phyloP scores from a whole-genome alignment of 140 eudicot species.

The Erigeron philadelphicus region DNA sequence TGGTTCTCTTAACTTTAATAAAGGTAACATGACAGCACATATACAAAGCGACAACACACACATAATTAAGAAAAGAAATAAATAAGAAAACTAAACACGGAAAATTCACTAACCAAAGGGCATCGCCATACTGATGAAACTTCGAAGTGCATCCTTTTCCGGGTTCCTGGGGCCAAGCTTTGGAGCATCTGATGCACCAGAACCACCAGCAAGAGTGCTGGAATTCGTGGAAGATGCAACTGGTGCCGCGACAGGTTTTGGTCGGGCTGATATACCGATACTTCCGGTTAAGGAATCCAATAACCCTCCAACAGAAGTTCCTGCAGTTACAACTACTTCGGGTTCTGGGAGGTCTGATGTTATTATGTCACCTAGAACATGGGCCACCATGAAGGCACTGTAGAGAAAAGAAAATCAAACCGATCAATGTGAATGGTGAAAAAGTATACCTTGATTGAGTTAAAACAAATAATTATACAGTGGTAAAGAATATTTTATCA shows the following conservation, averaged over 20 bases:
- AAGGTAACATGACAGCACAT: not conserved
- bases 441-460: not conserved
- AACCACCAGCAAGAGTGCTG: slow-evolving; percentile 46
- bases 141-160: slow-evolving; percentile 77
- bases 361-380: slow-evolving; percentile 72
- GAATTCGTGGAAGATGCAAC: slow-evolving; percentile 67
- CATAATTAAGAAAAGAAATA: slow-evolving; percentile 27
- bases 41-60: not conserved
- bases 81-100: not conserved
- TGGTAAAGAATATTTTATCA: not conserved
- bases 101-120: slow-evolving; percentile 80
- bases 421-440: slow-evolving; percentile 14
- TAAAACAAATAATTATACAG: too few species aligned
- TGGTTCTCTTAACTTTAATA: not conserved
- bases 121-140: slow-evolving; percentile 75
- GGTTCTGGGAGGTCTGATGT: slow-evolving; percentile 72
- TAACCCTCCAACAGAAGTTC: slow-evolving; percentile 92
- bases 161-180: slow-evolving; percentile 58
- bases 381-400: slow-evolving; percentile 88
- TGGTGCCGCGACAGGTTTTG: slow-evolving; percentile 83
- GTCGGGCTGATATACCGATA: slow-evolving; percentile 92
- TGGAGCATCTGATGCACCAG: slow-evolving; percentile 59
- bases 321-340: slow-evolving; percentile 61
- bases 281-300: slow-evolving; percentile 96
- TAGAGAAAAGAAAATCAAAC: slow-evolving; percentile 13